Evolutionary conservation across 192 early-diverging fungal species (phyloP), one percentile per base, ranked within the genome.

Genomic region (Phlyctochytrium bullatum): DNA sequence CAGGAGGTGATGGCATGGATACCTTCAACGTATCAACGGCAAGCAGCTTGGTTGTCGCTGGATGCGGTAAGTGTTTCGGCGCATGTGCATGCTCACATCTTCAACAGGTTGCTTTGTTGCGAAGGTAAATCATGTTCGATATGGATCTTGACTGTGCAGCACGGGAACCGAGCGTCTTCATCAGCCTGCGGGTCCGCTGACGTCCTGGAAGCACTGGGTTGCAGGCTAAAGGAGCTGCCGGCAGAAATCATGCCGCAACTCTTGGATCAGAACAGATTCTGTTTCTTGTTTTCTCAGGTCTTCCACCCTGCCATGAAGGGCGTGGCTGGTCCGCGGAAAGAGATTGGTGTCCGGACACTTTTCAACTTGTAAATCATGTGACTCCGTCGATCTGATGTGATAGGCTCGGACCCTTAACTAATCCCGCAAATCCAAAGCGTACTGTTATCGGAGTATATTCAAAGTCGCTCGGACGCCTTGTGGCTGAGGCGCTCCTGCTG

Each of bases 21-120:
- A 98, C 97, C 23, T 98, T 96, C 73, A 98, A 98, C 71, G 95
- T 97, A 16, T 92, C 90, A 0, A 98, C 97, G 0, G 92, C 97
- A 0, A 85, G 93, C 14, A 86, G 91, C 34, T 86, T 98, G 35
- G 91, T 98, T 0, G 91, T 91, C 14, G 97, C 94, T 1, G 95
- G 94, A 25, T 93, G 94, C 2, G 94, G 95, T 47, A 47, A 14
- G 40, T 6, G 20, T 47, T 47, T 47, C 40, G 20, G 6, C 10
- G 40, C 40, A 47, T 47, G 40, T 20, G 20, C 20, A 47, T 47
- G 40, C 40, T 47, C 6, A 47, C 6, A 47, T 20, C 40, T 47
- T 47, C 40, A 14, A 6, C 40, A 47, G 40, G 40, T 20, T 83
- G 86, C 61, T 83, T 80, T 65, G 88, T 98, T 54, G 92, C 93